Conservation (phyloP, 345 rosid species). For the Cardamine resedifolia region DNA sequence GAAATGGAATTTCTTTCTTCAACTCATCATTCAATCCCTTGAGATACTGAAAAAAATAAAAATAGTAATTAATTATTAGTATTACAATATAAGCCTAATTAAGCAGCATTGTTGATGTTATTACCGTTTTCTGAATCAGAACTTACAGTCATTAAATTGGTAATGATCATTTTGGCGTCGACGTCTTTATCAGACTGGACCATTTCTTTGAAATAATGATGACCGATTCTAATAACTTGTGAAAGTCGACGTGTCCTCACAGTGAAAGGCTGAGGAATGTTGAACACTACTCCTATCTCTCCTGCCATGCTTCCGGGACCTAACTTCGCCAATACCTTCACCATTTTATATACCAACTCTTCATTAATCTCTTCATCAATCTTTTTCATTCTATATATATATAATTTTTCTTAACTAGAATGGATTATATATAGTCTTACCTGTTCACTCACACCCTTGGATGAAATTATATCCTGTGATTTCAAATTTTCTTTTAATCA, state of each 20-base stretch:
- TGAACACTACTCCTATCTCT: slow-evolving; percentile 89
- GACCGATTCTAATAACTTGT: slow-evolving; percentile 82
- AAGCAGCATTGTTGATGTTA: slow-evolving; percentile 1
- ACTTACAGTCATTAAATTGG: slow-evolving; percentile 48
- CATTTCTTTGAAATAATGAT: slow-evolving; percentile 79
- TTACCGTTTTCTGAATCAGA: not conserved
- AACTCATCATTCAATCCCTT: slow-evolving; percentile 56
- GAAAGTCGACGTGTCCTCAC: slow-evolving; percentile 70
- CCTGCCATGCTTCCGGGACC: slow-evolving; percentile 78
- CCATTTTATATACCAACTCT: not conserved
- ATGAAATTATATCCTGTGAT: slow-evolving; percentile 69
- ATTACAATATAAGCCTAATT: not conserved
- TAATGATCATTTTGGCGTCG: slow-evolving; percentile 66
- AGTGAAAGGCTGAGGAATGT: slow-evolving; percentile 77
- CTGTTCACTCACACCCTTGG: slow-evolving; percentile 78
- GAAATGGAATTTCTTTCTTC: slow-evolving; percentile 58
- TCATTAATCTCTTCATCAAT: not conserved
- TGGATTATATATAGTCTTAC: slow-evolving; percentile 42
- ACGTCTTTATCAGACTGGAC: slow-evolving; percentile 51
- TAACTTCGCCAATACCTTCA: slow-evolving; percentile 64
- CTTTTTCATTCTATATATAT: not conserved
- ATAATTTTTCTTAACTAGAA: not conserved
- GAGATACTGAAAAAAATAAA: slow-evolving; percentile 49
- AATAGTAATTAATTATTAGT: not conserved
- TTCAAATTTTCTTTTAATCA: not conserved